Evolutionary conservation across 305 asterid species (phyloP).

Genomic region (Solanum hybrid): DNA sequence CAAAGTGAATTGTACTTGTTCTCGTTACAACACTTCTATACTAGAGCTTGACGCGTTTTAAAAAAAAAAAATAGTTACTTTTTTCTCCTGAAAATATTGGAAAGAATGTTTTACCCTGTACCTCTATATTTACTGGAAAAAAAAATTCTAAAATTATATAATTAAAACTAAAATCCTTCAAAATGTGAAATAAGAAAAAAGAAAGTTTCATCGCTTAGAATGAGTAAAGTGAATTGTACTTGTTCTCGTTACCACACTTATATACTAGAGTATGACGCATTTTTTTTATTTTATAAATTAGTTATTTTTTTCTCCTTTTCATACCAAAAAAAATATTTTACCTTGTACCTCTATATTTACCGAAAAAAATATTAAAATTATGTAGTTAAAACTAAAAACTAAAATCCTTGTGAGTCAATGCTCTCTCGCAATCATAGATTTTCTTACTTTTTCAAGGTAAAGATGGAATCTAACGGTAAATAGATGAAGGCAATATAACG

Average conservation of each 20-base stretch:
- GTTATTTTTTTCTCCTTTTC: background rate
- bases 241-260: background rate
- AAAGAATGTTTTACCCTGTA: no score
- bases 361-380: no score
- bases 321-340: background rate
- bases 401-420: background rate
- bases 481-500: background rate
- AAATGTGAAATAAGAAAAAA: no score
- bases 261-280: background rate
- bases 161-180: background rate
- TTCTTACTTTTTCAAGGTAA: background rate
- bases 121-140: no score
- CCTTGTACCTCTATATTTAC: background rate
- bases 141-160: no score
- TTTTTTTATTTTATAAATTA: background rate
- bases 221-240: background rate
- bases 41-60: background rate
- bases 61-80: no score
- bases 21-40: background rate
- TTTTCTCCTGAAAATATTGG: background rate
- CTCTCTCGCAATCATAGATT: background rate
- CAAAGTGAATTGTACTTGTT: background rate
- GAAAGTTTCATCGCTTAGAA: background rate
- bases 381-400: background rate
- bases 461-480: slow-evolving; percentile 9